Evolutionary conservation across 108 stramenopile species (phyloP), one percentile per base, ranked within the genome.

Genomic region (Pseudonitzschia multiseries): DNA sequence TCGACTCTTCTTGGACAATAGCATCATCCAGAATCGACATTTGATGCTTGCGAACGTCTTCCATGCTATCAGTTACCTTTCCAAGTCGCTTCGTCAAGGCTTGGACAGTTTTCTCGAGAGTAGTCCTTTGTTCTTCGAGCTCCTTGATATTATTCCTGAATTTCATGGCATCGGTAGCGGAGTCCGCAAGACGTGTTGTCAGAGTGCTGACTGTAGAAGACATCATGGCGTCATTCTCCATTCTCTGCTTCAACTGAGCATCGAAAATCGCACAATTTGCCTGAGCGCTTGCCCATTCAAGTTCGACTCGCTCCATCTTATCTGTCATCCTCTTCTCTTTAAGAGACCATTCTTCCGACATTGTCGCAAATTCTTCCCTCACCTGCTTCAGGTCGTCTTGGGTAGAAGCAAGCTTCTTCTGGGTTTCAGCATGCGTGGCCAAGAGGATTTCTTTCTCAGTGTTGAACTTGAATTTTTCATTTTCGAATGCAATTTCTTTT

Each of bases 171-270:
- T 75, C 29, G 4, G 70, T 65, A 14, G 86, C 84, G 63, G 79
- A 65, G 24, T 76, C 74, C 22, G 89, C 87, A 13, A 91, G 71
- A 43, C 84, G 69, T 18, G 78, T 65, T 4, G 89, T 88, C 41
- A 93, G 68, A 65, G 73, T 61, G 69, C 68, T 73, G 6, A 94
- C 87, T 72, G 91, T 90, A 26, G 60, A 56, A 1, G 87, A 87
- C 46, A 94, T 64, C 2, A 84, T 51, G 13, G 88, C 82, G 59
- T 94, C 93, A 15, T 74, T 81, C 54, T 85, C 86, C 53, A 89
- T 86, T 71, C 86, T 83, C 69, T 86, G 84, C 84, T 89, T 81
- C 75, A 93, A 76, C 57, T 88, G 87, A 31, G 77, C 85, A 68
- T 91, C 90, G 63, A 93, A 69, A 21, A 76, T 78, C 15, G 75